Evolutionary conservation across 768 basidiomycete genomes (phyloP).

Genomic region (Dioszegia aurantiaca): DNA sequence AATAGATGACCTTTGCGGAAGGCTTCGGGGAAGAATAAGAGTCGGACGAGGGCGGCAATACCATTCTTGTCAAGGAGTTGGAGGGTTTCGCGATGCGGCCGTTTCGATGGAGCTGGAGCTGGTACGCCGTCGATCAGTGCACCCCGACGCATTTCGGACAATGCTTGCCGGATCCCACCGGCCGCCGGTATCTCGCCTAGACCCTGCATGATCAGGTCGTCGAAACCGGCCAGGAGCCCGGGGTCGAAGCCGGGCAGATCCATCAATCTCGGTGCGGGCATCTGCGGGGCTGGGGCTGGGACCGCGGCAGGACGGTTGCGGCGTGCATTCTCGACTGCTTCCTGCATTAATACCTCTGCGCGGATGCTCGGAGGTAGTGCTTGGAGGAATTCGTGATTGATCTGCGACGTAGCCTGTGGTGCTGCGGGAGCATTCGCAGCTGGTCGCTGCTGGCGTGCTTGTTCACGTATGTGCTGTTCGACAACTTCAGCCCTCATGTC

Average conservation of each 20-base stretch:
- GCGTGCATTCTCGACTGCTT: slow-evolving; percentile 76
- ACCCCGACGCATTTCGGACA: too few species aligned
- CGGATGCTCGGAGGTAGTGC: slow-evolving; percentile 94
- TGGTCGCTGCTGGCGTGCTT: slow-evolving; percentile 13
- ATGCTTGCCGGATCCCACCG: too few species aligned
- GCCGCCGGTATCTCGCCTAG: neutral
- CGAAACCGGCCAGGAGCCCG: slow-evolving; percentile 86
- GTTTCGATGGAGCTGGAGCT: slow-evolving; percentile 53
- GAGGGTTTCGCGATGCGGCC: slow-evolving; percentile 73
- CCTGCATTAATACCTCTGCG: slow-evolving; percentile 94
- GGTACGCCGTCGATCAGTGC: neutral
- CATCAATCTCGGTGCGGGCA: slow-evolving; percentile 60
- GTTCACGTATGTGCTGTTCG: slow-evolving; percentile 93
- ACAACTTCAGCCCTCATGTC: slow-evolving; percentile 98
- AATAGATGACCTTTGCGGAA: slow-evolving; percentile 79
- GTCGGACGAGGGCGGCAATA: slow-evolving; percentile 80
- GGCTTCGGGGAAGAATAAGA: slow-evolving; percentile 94
- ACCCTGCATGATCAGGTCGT: slow-evolving; percentile 57
- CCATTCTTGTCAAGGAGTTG: slow-evolving; percentile 87
- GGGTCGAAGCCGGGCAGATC: slow-evolving; percentile 52
- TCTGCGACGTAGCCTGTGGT: slow-evolving; percentile 68
- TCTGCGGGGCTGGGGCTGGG: slow-evolving; percentile 7
- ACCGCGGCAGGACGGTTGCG: slow-evolving; percentile 45
- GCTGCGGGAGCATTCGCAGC: slow-evolving; percentile 59
- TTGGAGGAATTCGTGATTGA: slow-evolving; percentile 91